A percentile compares a stretch with the other conserved stretches of the same genome.
Conservation (phyloP, 2,329 filamentous ascomycete genomes). For the Pezicula carpinea region DNA sequence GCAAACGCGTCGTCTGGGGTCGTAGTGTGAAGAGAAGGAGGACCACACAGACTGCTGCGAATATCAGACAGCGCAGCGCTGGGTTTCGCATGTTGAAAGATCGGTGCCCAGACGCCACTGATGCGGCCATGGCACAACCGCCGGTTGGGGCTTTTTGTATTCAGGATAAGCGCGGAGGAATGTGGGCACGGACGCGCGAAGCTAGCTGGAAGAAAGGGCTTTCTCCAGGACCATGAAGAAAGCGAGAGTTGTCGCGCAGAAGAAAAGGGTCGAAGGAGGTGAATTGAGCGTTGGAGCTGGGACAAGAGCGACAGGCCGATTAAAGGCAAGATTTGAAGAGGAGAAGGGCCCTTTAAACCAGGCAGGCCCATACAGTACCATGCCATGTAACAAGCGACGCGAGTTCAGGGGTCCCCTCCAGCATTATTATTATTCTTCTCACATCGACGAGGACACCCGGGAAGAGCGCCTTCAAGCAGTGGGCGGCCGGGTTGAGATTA, state of each 20-base stretch:
- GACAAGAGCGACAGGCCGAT: too few species aligned
- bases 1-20: conserved; percentile 4
- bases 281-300: too few species aligned
- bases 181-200: not conserved
- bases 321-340: too few species aligned
- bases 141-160: too few species aligned
- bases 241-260: too few species aligned
- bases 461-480: not conserved
- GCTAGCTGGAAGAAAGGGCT: too few species aligned
- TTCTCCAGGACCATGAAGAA: too few species aligned
- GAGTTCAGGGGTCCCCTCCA: too few species aligned
- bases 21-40: conserved; percentile 19
- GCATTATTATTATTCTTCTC: not conserved
- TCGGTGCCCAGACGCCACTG: conserved; percentile 3
- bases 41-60: conserved; percentile 18
- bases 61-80: conserved; percentile 15
- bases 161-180: not conserved
- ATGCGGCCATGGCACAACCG: conserved; percentile 4
- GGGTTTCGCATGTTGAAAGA: conserved; percentile 16
- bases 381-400: too few species aligned
- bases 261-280: too few species aligned
- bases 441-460: not conserved
- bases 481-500: not conserved
- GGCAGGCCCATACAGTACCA: too few species aligned
- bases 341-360: too few species aligned